Conservation (phyloP, 768 basidiomycete genomes). For the Chiua virens region DNA sequence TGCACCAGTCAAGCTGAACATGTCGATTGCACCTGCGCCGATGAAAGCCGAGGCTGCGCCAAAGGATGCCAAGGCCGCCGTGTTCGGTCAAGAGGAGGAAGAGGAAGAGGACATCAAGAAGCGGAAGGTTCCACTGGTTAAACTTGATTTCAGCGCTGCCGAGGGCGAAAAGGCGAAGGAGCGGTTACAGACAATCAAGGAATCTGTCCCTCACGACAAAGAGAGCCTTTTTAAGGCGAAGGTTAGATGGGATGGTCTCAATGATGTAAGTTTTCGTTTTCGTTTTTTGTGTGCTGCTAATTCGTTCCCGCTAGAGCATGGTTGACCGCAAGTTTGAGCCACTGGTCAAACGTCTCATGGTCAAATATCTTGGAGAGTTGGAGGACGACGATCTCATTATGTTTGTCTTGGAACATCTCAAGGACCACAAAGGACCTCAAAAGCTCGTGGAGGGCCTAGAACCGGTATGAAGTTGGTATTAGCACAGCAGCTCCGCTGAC, state of each 20-base stretch:
- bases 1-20: conserved; percentile 83
- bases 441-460: conserved; percentile 90
- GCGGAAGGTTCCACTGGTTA: conserved; percentile 83
- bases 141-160: conserved; percentile 85
- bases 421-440: conserved; percentile 83
- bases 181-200: conserved; percentile 73
- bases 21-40: conserved; percentile 58
- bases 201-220: conserved; percentile 72
- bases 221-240: conserved; percentile 80
- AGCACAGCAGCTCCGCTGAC: conserved; percentile 2
- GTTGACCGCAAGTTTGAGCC: conserved; percentile 88
- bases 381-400: conserved; percentile 93
- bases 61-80: conserved; percentile 52
- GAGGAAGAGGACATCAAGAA: conserved; percentile 81
- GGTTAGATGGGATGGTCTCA: conserved; percentile 89
- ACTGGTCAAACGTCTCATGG: conserved; percentile 78
- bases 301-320: conserved; percentile 50
- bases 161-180: conserved; percentile 82
- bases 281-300: conserved; percentile 13
- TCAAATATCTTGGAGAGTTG: conserved; percentile 85
- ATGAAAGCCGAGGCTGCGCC: conserved; percentile 46
- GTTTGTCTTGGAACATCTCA: conserved; percentile 90
- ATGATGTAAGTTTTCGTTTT: conserved; percentile 59
- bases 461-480: conserved; percentile 60
- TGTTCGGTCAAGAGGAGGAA: conserved; percentile 82